Evolutionary conservation across 164 flowering plant genomes (phyloP).

Genomic region (Annona cherimola): DNA sequence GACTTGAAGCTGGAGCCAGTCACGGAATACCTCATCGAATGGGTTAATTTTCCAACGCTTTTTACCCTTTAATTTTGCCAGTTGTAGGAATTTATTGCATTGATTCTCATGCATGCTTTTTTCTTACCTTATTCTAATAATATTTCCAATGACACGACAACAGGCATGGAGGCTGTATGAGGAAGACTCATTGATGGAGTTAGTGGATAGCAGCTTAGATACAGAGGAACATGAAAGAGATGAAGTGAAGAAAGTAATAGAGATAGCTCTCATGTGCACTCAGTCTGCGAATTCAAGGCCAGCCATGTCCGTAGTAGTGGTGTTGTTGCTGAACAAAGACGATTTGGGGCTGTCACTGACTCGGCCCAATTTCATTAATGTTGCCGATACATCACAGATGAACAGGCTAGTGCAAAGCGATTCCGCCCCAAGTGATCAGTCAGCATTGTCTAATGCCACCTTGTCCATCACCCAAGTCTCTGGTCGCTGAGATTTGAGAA

Average conservation of each 20-base stretch:
- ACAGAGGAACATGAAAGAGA: conserved; percentile 19
- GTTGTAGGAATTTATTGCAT: not conserved
- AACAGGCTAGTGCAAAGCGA: conserved; percentile 10
- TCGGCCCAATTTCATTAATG: conserved; percentile 25
- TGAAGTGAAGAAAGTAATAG: conserved; percentile 28
- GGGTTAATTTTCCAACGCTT: conserved; percentile 22
- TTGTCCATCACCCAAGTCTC: conserved; percentile 17
- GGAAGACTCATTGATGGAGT: conserved; percentile 18
- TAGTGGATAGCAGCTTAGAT: conserved; percentile 36
- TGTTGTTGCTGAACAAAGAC: conserved; percentile 19
- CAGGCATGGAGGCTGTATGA: conserved; percentile 49
- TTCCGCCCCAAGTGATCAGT: conserved; percentile 16
- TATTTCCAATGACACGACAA: not conserved
- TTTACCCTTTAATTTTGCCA: not conserved
- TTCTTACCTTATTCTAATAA: too few relatives aligned
- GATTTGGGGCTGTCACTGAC: conserved; percentile 9
- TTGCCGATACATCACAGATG: not conserved
- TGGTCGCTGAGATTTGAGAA: conserved; percentile 16
- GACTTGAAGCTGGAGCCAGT: conserved; percentile 24
- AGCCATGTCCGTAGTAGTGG: conserved; percentile 41
- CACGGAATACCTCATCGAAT: conserved; percentile 42
- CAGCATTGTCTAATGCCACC: conserved; percentile 35
- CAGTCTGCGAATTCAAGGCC: conserved; percentile 37
- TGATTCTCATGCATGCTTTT: not conserved
- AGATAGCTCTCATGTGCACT: conserved; percentile 42